These are phyloP conservation scores for Silene latifolia DNA, from an alignment of 148 eudicot species.

Conservation along the genomic window DNA sequence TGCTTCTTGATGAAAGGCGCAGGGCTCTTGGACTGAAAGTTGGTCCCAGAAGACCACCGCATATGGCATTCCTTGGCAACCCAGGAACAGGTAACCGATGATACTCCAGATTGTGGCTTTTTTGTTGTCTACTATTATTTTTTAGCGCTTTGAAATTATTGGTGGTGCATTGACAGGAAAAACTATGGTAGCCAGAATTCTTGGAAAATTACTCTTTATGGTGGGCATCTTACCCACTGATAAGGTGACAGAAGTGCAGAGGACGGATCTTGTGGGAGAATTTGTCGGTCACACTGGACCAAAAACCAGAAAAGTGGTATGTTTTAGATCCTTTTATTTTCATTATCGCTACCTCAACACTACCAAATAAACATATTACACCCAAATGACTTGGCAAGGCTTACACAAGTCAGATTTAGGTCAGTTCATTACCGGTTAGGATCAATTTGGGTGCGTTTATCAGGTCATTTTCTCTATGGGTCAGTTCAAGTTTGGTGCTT, in stretches of 20 bases:
- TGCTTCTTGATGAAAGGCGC: constrained; percentile 99
- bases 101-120: neutral
- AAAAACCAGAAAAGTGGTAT: constrained; percentile 90
- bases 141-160: constrained; percentile 3
- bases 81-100: constrained; percentile 86
- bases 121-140: neutral
- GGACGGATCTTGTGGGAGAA: constrained; percentile 98
- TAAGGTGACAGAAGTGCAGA: constrained; percentile 93
- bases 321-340: neutral
- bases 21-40: constrained; percentile 92
- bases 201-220: constrained; percentile 92
- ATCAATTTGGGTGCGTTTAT: too few relatives aligned
- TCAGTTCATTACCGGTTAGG: too few relatives aligned
- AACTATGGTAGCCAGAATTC: constrained; percentile 98
- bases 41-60: constrained; percentile 87
- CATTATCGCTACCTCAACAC: neutral
- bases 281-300: constrained; percentile 99
- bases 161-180: constrained; percentile 51
- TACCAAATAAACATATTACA: neutral
- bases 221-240: constrained; percentile 93
- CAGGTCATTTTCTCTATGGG: too few relatives aligned
- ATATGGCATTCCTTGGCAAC: constrained; percentile 98
- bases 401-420: too few relatives aligned
- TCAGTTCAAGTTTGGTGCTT: too few relatives aligned
- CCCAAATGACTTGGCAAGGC: too few relatives aligned